Base-by-base conservation (phyloP, 2,329 filamentous ascomycete species). In the Arthrobotrys entomopaga region DNA sequence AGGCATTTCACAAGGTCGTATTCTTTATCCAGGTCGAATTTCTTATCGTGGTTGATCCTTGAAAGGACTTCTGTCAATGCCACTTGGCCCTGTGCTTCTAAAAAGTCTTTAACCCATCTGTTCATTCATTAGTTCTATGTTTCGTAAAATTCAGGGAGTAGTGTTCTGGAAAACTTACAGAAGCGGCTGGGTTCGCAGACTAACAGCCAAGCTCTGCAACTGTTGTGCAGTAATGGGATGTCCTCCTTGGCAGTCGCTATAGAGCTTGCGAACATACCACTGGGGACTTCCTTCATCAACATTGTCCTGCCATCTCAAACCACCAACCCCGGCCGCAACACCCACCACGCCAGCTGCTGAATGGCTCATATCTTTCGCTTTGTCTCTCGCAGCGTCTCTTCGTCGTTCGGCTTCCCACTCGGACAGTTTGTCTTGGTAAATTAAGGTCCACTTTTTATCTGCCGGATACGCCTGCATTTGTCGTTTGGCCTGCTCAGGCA, bases 1-100 rank as follows among this genome's bases (percentile, higher is more conserved):
- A 99, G 83, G 83, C 95, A 98, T 83, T 99, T 99, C 80, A 97
- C 88, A 76, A 99, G 97, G 80, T 98, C 95, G 81, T 98, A 98
- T 83, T 97, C 93, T 78, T 91, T 88, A 80, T 97, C 93, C 57
- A 95, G 85, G 80, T 94, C 91, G 81, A 91, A 92, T 63, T 84
- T 84, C 48, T 87, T 84, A 3, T 88, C 87, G 22, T 91, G 90
- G 82, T 97, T 98, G 82, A 98, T 92, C 82, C 97, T 97, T 78
- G 91, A 86, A 70, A 99, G 87, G 59, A 97, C 89, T 80, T 96
- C 98, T 19, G 95, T 97, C 80, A 99, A 86, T 69, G 95, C 95
- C 72, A 99, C 91, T 83, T 97, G 94, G 77, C 95, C 95, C 83
- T 99, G 95, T 57, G 94, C 95, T 83, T 99, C 95, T 77, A 98